Base-by-base conservation (phyloP, 305 asterid genomes). In the Lippia alba region DNA sequence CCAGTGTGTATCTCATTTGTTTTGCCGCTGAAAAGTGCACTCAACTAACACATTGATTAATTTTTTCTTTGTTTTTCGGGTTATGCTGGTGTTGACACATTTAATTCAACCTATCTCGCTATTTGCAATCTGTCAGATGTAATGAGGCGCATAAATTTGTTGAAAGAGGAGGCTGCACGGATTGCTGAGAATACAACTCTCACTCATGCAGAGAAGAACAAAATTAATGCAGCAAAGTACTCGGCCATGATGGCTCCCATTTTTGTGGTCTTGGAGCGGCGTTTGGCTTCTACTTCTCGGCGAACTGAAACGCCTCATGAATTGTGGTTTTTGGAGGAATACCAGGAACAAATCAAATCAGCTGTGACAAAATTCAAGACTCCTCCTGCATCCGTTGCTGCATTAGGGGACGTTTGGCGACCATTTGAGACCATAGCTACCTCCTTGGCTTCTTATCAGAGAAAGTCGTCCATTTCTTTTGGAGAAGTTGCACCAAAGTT, bases 181-280 rank as follows among this genome's bases (percentile, higher is more conserved):
- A 87, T 91, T 84, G 90, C 96, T 32, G 95, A 84, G 79, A 95
- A 88, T 79, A 69, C 76, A 46, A 86, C 99, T 74, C 90, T 95
- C 69, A 90, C 86, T 77, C 92, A 83, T 54, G 90, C 78, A 59
- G 98, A 92, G 84, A 95, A 95, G 91, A 91, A 75, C 81, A 95
- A 92, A 80, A 95, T 95, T 67, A 95, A 87, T 85, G 94, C 91
- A 75, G 98, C 99, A 4, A 95, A 95, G 79, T 95, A 92, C 84
- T 89, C 98, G 4, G 99, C 99, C 72, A 95, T 95, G 99, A 95
- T 92, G 99, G 96, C 99, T 71, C 98, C 99, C 53, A 85, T 92
- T 73, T 81, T 87, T 78, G 98, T 95, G 69, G 96, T 85, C 74
- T 80, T 95, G 77, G 99, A 95, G 83, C 99, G 99, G 62, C 97